Evolutionary conservation across 305 asterid species (phyloP), one percentile per base, ranked within the genome.

Genomic region (Fraxinus angustifolia): DNA sequence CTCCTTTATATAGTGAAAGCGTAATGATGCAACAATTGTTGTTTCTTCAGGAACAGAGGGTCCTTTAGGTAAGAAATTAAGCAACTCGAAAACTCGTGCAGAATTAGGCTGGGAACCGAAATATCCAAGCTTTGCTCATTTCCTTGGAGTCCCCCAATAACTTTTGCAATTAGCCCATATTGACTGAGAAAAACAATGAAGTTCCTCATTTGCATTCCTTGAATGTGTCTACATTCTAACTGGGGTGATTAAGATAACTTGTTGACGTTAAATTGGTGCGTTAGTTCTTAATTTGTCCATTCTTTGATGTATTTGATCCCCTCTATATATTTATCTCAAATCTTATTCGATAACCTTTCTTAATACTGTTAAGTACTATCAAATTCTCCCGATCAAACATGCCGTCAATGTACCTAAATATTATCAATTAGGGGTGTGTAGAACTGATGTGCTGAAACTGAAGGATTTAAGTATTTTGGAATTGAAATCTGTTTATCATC

Each of bases 31-130:
- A 30, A 30, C 75, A 72, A 76, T 34, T 40, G 19, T 58, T 45
- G 8, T 65, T 75, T 75, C 62, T 81, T 80, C 91, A 93, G 97
- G 98, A 80, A 91, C 94, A 2, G 82, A 88, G 28, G 98, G 88
- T 82, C 93, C 96, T 80, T 75, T 90, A 72, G 97, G 97, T 17
- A 93, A 92, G 93, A 93, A 90, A 86, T 84, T 95, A 68, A 83
- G 91, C 95, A 95, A 93, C 88, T 90, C 91, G 19, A 92, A 86
- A 83, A 89, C 97, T 38, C 90, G 96, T 3, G 88, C 92, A 19
- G 94, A 93, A 75, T 81, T 93, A 76, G 93, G 90, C 72, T 95
- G 99, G 98, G 93, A 91, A 87, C 97, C 97, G 8, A 91, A 91
- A 80, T 93, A 92, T 87, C 86, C 89, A 38, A 93, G 97, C 91